Percentiles rank a stretch among this genome's conserved stretches.
Evolutionary conservation across 257 asterid species (phyloP).

Genomic region (Solanum virginianum): DNA sequence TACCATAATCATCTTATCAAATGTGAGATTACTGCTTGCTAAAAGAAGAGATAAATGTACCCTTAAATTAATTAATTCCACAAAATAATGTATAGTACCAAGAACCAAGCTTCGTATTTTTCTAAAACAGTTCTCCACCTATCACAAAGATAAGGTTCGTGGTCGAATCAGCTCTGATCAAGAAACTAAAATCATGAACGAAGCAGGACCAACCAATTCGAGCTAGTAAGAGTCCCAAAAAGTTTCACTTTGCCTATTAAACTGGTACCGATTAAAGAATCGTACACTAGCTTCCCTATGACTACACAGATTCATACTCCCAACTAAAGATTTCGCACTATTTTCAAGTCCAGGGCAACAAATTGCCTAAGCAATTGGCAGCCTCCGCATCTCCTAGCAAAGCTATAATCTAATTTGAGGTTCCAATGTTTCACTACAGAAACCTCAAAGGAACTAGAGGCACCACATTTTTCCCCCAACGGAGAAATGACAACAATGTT

Average conservation of each 20-base stretch:
- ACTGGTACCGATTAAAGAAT: neutral
- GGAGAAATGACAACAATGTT: neutral
- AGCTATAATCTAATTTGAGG: neutral
- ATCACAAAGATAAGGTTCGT: neutral
- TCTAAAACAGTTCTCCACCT: neutral
- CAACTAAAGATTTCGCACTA: neutral
- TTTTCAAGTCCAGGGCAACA: neutral
- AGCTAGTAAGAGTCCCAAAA: neutral
- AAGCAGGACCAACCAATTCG: neutral
- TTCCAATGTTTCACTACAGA: neutral
- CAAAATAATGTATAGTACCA: neutral
- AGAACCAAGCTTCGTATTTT: neutral
- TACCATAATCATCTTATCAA: constrained; percentile 1
- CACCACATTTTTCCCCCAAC: neutral
- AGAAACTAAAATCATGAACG: neutral
- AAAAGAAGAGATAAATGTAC: neutral
- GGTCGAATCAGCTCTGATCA: neutral
- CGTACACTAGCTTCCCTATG: neutral
- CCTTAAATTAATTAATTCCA: neutral
- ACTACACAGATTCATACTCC: neutral
- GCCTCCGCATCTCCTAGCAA: neutral
- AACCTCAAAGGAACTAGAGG: neutral
- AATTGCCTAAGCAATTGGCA: neutral
- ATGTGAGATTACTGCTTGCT: neutral
- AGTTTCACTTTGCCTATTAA: neutral